These are phyloP conservation scores for Rhodosporidiobolus sp. DNA, from an alignment of 768 basidiomycete genomes.

Conservation along the genomic window DNA sequence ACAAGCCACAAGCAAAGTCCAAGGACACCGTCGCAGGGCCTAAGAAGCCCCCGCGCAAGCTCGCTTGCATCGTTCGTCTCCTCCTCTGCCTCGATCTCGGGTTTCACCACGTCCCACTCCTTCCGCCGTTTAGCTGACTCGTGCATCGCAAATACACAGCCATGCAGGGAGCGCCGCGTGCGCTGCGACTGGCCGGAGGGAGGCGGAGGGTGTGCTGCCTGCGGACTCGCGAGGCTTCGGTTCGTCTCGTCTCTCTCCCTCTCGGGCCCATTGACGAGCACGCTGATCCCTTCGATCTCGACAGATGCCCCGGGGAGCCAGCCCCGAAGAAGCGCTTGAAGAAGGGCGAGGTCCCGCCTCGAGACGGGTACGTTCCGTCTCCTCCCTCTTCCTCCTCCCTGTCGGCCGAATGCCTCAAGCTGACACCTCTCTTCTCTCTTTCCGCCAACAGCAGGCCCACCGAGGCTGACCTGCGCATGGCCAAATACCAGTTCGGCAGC, in stretches of 20 bases:
- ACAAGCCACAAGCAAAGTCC: neutral
- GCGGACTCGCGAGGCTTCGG: neutral
- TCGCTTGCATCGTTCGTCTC: conserved; percentile 11
- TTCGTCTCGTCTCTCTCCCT: neutral
- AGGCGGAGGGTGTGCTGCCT: neutral
- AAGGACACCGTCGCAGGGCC: neutral
- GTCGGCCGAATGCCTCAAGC: neutral
- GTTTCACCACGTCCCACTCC: neutral
- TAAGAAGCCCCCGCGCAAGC: neutral
- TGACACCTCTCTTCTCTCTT: neutral
- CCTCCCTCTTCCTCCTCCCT: no score
- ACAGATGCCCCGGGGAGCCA: conserved; percentile 1
- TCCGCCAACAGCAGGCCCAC: neutral
- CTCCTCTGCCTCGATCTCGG: neutral
- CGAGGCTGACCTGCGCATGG: conserved; percentile 1
- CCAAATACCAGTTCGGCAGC: neutral
- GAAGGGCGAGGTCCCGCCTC: conserved; percentile 11
- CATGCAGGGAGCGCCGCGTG: conserved; percentile 9
- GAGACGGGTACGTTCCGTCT: neutral
- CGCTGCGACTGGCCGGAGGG: conserved; percentile 13
- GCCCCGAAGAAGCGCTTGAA: conserved; percentile 17
- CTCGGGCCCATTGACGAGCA: neutral
- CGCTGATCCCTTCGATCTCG: neutral
- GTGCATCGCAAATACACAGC: neutral
- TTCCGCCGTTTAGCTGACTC: neutral